These are phyloP conservation scores for Kodamaea derodonti DNA, from an alignment of 1,139 yeast genomes.

Conservation along the genomic window DNA sequence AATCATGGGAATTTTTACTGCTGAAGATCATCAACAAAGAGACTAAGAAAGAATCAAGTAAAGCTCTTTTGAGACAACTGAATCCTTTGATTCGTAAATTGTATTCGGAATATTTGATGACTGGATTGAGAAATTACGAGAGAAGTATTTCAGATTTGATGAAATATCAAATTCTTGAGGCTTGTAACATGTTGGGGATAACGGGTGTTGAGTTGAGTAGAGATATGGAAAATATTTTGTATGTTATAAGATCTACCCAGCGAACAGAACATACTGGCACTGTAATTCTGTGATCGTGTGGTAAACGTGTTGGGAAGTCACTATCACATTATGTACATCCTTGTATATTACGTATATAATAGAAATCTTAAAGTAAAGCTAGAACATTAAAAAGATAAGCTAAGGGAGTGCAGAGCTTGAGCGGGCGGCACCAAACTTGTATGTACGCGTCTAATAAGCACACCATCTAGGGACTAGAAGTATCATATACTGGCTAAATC, in stretches of 20 bases:
- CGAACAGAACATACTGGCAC: too few species aligned
- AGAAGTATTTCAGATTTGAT: conserved; percentile 30
- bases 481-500: too few species aligned
- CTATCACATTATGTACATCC: too few species aligned
- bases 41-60: conserved; percentile 6
- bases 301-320: too few species aligned
- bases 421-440: too few species aligned
- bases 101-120: conserved; percentile 22
- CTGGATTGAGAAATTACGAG: conserved; percentile 32
- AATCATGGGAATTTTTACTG: conserved; percentile 31
- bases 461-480: too few species aligned
- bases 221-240: conserved; percentile 29
- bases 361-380: too few species aligned
- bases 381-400: too few species aligned
- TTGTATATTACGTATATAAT: too few species aligned
- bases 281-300: too few species aligned
- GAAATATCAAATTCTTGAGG: conserved; percentile 26
- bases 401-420: too few species aligned
- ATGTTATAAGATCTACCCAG: conserved; percentile 33
- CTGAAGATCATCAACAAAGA: conserved; percentile 3
- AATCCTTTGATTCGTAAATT: conserved; percentile 15
- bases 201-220: conserved; percentile 17
- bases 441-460: too few species aligned
- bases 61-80: background rate
- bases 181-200: conserved; percentile 25